phyloP scores from a whole-genome alignment of 2,329 filamentous ascomycete species.

The Stachybotrys elegans region DNA sequence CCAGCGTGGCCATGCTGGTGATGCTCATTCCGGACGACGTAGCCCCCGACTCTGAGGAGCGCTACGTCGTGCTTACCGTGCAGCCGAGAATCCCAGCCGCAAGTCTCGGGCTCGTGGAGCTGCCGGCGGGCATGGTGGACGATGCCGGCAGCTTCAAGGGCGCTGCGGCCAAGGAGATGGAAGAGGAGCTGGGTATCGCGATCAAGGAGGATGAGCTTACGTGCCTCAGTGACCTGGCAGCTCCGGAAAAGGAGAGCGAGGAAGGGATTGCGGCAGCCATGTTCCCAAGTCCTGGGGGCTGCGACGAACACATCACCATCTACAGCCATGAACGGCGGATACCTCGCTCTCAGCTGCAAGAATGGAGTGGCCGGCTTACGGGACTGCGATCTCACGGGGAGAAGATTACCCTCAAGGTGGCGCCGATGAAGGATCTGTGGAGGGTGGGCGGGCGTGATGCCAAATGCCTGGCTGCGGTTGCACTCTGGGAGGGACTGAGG shows the following conservation, averaged over 20 bases:
- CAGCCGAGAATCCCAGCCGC: slow-evolving; percentile 53
- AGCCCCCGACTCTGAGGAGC: slow-evolving; percentile 33
- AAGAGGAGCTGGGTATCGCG: slow-evolving; percentile 53
- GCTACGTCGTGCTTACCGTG: slow-evolving; percentile 53
- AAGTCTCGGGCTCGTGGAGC: slow-evolving; percentile 48
- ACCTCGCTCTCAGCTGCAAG: slow-evolving; percentile 40
- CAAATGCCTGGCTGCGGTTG: slow-evolving; percentile 55
- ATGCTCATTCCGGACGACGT: slow-evolving; percentile 49
- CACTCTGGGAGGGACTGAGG: slow-evolving; percentile 52
- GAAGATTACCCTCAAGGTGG: slow-evolving; percentile 57
- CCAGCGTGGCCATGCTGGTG: slow-evolving; percentile 57
- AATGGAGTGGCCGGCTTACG: slow-evolving; percentile 54
- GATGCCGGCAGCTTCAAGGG: slow-evolving; percentile 49
- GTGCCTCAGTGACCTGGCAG: slow-evolving; percentile 48
- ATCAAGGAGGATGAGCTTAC: slow-evolving; percentile 43
- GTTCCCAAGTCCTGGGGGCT: slow-evolving; percentile 54
- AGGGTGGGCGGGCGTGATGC: slow-evolving; percentile 51
- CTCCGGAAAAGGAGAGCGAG: slow-evolving; percentile 17
- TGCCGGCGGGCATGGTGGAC: slow-evolving; percentile 57
- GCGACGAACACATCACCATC: slow-evolving; percentile 56
- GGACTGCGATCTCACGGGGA: slow-evolving; percentile 54
- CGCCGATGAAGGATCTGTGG: slow-evolving; percentile 53
- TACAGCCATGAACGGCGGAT: slow-evolving; percentile 52
- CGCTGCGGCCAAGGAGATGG: slow-evolving; percentile 53
- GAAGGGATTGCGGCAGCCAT: slow-evolving; percentile 41